Evolutionary conservation across 2,329 filamentous ascomycete genomes (phyloP).

Genomic region (Fusarium falciforme): DNA sequence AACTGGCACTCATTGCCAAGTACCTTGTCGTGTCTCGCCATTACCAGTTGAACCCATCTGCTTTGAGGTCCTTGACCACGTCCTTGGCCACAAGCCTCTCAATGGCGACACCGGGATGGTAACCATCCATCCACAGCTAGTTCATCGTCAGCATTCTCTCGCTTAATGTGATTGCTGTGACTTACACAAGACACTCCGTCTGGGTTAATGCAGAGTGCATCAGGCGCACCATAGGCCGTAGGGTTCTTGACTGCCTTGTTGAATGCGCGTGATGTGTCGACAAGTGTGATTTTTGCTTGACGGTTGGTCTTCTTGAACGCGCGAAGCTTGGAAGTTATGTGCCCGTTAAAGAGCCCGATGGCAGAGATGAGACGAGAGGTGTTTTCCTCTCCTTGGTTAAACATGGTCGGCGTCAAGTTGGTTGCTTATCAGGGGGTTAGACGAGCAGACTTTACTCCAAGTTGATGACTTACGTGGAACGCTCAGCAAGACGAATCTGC

Average conservation of each 20-base stretch:
- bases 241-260: slow-evolving; percentile 57
- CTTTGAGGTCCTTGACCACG: slow-evolving; percentile 41
- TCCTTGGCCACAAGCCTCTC: slow-evolving; percentile 54
- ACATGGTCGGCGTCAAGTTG: slow-evolving; percentile 52
- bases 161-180: accelerated
- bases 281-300: slow-evolving; percentile 48
- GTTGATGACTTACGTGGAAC: slow-evolving; percentile 58
- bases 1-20: background rate
- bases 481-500: slow-evolving; percentile 70
- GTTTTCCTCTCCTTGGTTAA: slow-evolving; percentile 36
- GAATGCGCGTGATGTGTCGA: slow-evolving; percentile 57
- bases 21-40: background rate
- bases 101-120: slow-evolving; percentile 55
- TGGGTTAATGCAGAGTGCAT: slow-evolving; percentile 55
- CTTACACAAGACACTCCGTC: slow-evolving; percentile 56
- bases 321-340: slow-evolving; percentile 43
- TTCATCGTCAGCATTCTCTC: background rate
- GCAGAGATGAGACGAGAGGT: slow-evolving; percentile 46
- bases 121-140: slow-evolving; percentile 58
- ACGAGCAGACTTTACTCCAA: accelerated
- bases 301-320: slow-evolving; percentile 50
- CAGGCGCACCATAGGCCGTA: slow-evolving; percentile 52
- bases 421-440: slow-evolving; percentile 47
- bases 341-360: slow-evolving; percentile 54
- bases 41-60: slow-evolving; percentile 12